These are phyloP conservation scores for Chalara sp. DNA, from an alignment of 2,329 filamentous ascomycete species.

Conservation along the genomic window DNA sequence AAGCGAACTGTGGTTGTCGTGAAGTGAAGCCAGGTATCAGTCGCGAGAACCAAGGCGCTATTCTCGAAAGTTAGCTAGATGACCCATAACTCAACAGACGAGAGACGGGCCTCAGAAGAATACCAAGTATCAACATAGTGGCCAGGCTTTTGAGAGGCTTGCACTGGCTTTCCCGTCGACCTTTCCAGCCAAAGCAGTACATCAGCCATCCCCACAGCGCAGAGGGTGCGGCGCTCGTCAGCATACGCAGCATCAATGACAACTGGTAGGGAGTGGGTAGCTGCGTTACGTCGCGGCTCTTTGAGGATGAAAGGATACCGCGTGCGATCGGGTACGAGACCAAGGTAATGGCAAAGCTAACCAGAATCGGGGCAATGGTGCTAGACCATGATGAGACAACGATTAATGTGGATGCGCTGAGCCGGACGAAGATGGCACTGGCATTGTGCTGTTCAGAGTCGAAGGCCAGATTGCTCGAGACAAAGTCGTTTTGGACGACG, in stretches of 20 bases:
- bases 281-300: neutral
- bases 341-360: neutral
- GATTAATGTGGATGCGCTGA: neutral
- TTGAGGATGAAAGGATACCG: neutral
- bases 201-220: neutral
- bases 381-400: neutral
- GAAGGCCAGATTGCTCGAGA: neutral
- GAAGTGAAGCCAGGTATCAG: no score
- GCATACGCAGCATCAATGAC: neutral
- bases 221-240: neutral
- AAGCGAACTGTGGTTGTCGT: no score
- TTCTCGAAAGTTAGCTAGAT: no score
- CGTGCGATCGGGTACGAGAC: neutral
- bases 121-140: no score
- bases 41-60: no score
- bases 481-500: neutral
- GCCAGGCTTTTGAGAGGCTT: neutral
- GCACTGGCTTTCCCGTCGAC: neutral
- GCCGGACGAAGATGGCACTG: neutral
- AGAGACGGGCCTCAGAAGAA: no score
- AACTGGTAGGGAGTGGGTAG: constrained; percentile 1
- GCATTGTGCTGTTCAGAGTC: neutral
- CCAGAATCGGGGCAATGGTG: neutral
- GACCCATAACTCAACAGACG: no score
- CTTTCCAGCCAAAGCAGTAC: neutral